A percentile compares a stretch with the other conserved stretches of the same genome.
Evolutionary conservation across 768 basidiomycete genomes (phyloP).

Genomic region (Russula sp.): DNA sequence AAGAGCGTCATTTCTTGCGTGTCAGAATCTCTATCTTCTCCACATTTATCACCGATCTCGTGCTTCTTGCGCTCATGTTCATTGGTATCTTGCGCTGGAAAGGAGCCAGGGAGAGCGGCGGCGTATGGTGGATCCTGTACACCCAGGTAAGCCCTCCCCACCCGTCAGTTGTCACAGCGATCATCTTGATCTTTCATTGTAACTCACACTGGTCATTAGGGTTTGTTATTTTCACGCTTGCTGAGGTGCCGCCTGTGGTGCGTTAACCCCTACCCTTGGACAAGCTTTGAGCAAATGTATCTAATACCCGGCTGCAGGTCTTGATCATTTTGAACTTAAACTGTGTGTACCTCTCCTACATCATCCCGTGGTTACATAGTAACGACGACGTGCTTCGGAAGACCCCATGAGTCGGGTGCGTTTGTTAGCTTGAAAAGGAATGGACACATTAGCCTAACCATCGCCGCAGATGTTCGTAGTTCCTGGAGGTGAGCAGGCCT

Average conservation of each 20-base stretch:
- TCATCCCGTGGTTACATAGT: background rate
- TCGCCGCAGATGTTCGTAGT: background rate
- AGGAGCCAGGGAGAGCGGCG: background rate
- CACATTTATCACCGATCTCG: background rate
- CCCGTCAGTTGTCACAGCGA: background rate
- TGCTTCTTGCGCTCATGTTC: constrained; percentile 1
- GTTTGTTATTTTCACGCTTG: background rate
- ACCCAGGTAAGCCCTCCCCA: background rate
- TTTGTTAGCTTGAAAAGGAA: background rate
- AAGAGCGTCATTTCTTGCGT: background rate
- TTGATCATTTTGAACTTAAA: background rate
- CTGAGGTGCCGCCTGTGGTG: background rate
- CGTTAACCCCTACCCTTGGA: background rate
- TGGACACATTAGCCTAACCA: background rate
- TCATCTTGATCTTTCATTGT: background rate
- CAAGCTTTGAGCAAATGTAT: no score
- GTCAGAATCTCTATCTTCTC: background rate
- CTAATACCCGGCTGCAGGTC: background rate
- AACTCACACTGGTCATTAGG: background rate
- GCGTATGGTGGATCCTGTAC: constrained; percentile 1
- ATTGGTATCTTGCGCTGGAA: constrained; percentile 4
- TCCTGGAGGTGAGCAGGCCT: background rate
- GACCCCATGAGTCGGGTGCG: constrained; percentile 1
- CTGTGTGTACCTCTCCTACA: background rate
- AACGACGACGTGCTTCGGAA: background rate